Percentiles rank a stretch among this genome's conserved stretches.
These are phyloP conservation scores for Akanthomyces lecanii DNA, from an alignment of 2,329 filamentous ascomycete genomes.

Conservation along the genomic window DNA sequence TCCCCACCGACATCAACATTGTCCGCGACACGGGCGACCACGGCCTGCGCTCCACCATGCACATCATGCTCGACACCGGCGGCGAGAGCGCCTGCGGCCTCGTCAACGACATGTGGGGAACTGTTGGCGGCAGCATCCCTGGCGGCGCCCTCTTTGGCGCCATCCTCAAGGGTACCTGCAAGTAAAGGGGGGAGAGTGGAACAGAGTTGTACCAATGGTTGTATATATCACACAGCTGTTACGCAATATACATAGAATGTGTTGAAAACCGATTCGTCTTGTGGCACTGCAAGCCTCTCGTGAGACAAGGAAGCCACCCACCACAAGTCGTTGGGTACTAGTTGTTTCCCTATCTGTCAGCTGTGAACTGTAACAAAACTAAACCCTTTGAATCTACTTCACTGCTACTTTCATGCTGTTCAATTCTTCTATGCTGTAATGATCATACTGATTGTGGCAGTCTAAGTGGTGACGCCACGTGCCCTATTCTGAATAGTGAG, in stretches of 20 bases:
- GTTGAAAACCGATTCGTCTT: not conserved
- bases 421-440: too few species aligned
- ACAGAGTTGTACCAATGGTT: not conserved
- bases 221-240: not conserved
- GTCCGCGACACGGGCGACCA: constrained; percentile 16
- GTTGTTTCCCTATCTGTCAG: too few species aligned
- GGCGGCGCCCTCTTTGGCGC: constrained; percentile 14
- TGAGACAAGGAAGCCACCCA: too few species aligned
- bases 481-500: too few species aligned
- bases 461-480: too few species aligned
- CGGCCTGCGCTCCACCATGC: constrained; percentile 17
- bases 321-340: too few species aligned
- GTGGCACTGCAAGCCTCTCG: too few species aligned
- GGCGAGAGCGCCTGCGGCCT: constrained; percentile 14
- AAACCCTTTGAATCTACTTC: too few species aligned
- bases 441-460: too few species aligned
- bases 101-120: constrained; percentile 10
- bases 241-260: not conserved
- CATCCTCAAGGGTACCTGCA: constrained; percentile 15
- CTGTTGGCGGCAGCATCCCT: constrained; percentile 4
- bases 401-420: too few species aligned
- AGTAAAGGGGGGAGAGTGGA: not conserved
- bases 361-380: too few species aligned
- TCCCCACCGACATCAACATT: constrained; percentile 17
- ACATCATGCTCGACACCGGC: constrained; percentile 14